Conservation (phyloP, 75 land plant species). For the Azolla pinnata region DNA sequence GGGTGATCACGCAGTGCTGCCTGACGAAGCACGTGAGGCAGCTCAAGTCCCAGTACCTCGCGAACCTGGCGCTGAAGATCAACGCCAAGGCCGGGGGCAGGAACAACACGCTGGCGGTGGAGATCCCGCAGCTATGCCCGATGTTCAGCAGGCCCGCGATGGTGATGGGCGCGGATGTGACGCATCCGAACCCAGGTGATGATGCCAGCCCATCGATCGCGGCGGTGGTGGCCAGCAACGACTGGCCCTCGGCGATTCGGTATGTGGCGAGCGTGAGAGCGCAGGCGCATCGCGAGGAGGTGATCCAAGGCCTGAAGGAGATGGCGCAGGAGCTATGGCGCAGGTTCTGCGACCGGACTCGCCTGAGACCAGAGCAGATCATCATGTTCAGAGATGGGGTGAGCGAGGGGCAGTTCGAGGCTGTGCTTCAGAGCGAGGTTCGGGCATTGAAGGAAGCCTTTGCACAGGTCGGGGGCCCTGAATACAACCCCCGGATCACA, state of each 20-base stretch:
- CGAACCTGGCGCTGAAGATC: slow-evolving; percentile 78
- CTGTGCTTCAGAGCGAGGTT: slow-evolving; percentile 65
- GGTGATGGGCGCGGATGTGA: slow-evolving; percentile 90
- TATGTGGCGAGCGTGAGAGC: slow-evolving; percentile 62
- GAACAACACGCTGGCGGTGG: slow-evolving; percentile 53
- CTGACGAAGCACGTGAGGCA: slow-evolving; percentile 37
- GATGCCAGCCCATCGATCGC: slow-evolving; percentile 76
- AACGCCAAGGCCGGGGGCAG: slow-evolving; percentile 84
- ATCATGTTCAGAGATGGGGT: slow-evolving; percentile 94
- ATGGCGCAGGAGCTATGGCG: slow-evolving; percentile 68
- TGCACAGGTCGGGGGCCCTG: slow-evolving; percentile 7
- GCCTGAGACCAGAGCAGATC: slow-evolving; percentile 42
- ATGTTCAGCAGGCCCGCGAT: slow-evolving; percentile 52
- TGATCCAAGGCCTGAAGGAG: slow-evolving; percentile 46
- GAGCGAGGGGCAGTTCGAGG: slow-evolving; percentile 76
- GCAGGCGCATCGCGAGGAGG: slow-evolving; percentile 69
- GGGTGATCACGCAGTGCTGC: slow-evolving; percentile 83
- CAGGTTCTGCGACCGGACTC: slow-evolving; percentile 39
- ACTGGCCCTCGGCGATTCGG: slow-evolving; percentile 80
- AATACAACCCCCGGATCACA: slow-evolving; percentile 61
- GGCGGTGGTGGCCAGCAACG: slow-evolving; percentile 89
- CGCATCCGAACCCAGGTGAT: slow-evolving; percentile 82
- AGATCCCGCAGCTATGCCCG: slow-evolving; percentile 51
- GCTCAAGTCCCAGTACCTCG: slow-evolving; percentile 39
- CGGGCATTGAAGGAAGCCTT: slow-evolving; percentile 53